Evolutionary conservation across 192 early-diverging fungal genomes (phyloP).

Genomic region (Dimargaris cristalligena): DNA sequence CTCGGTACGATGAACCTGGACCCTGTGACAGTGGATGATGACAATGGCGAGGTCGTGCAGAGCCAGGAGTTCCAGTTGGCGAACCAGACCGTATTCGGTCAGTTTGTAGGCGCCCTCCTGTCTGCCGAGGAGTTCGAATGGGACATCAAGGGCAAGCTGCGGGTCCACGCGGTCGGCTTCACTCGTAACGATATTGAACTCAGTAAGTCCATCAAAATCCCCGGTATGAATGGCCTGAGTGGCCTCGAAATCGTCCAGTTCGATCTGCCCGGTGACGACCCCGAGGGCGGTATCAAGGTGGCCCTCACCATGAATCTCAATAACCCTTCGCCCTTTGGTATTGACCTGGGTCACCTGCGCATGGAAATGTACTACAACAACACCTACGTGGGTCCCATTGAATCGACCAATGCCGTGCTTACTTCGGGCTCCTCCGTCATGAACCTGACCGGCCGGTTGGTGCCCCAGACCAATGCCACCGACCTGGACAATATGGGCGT

Average conservation of each 20-base stretch:
- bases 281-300: constrained; percentile 44
- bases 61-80: neutral
- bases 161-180: constrained; percentile 17
- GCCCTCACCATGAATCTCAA: constrained; percentile 40
- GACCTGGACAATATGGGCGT: neutral
- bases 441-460: constrained; percentile 32
- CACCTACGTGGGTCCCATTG: constrained; percentile 27
- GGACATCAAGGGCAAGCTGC: constrained; percentile 20
- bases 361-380: constrained; percentile 26
- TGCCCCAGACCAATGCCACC: constrained; percentile 23
- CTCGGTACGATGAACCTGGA: neutral
- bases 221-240: constrained; percentile 39
- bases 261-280: constrained; percentile 31
- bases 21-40: constrained; percentile 6
- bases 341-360: constrained; percentile 27
- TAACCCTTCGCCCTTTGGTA: constrained; percentile 36
- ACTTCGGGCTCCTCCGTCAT: constrained; percentile 23
- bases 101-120: constrained; percentile 1
- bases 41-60: neutral
- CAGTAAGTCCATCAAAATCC: constrained; percentile 25
- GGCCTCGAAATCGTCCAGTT: constrained; percentile 32
- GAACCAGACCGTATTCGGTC: neutral
- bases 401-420: constrained; percentile 37
- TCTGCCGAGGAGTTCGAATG: constrained; percentile 13
- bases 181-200: constrained; percentile 27